A percentile compares a stretch with the other conserved stretches of the same genome.
Evolutionary conservation across 1,284 basidiomycete genomes (phyloP).

Genomic region (Schizophyllum amplum): DNA sequence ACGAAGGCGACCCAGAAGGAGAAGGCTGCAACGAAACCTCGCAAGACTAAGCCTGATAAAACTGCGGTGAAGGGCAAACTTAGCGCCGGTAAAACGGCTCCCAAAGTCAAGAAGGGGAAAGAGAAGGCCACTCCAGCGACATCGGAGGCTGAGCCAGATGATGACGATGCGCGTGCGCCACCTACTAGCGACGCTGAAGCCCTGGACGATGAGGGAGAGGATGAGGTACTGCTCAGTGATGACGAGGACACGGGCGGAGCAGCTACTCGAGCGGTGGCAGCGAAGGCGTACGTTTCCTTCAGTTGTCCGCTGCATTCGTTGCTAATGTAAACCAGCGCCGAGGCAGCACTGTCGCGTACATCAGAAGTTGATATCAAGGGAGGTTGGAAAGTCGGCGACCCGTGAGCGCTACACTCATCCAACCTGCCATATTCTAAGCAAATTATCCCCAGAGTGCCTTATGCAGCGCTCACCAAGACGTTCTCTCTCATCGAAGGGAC

Average conservation of each 20-base stretch:
- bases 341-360: slow-evolving; percentile 55
- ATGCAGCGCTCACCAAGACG: slow-evolving; percentile 83
- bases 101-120: slow-evolving; percentile 24
- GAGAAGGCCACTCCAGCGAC: slow-evolving; percentile 21
- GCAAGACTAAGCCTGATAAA: not conserved
- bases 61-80: no score
- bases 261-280: slow-evolving; percentile 29
- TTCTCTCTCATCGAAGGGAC: slow-evolving; percentile 92
- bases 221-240: slow-evolving; percentile 37
- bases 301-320: slow-evolving; percentile 1
- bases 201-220: slow-evolving; percentile 42
- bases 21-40: not conserved
- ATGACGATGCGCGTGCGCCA: slow-evolving; percentile 11
- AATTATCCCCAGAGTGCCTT: slow-evolving; percentile 68
- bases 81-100: not conserved
- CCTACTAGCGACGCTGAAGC: slow-evolving; percentile 16
- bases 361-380: slow-evolving; percentile 73
- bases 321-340: slow-evolving; percentile 43
- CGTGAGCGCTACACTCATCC: slow-evolving; percentile 40
- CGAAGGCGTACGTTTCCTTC: slow-evolving; percentile 51
- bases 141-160: slow-evolving; percentile 16
- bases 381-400: slow-evolving; percentile 82
- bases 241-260: slow-evolving; percentile 34
- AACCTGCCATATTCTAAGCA: not conserved
- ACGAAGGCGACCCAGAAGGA: slow-evolving; percentile 6